Evolutionary conservation across 1,284 basidiomycete species (phyloP).

Genomic region (Coniferiporia weirii): DNA sequence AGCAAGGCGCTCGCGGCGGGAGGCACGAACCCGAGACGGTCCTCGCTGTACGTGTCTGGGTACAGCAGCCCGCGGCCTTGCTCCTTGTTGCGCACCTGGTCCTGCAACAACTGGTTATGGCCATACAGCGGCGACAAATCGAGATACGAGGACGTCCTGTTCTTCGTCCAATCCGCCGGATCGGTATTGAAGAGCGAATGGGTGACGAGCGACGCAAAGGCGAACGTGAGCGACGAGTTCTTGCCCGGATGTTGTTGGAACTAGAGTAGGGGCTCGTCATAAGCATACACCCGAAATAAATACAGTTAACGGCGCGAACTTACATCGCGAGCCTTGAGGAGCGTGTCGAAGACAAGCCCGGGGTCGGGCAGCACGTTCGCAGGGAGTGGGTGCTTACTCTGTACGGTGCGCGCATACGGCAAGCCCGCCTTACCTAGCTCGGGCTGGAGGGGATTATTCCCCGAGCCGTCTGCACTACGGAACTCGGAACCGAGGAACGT

Average conservation of each 20-base stretch:
- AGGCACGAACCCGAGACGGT: constrained; percentile 42
- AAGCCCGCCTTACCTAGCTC: constrained; percentile 39
- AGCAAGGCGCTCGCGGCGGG: constrained; percentile 31
- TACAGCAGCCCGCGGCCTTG: constrained; percentile 38
- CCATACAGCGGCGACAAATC: constrained; percentile 40
- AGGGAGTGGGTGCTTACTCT: constrained; percentile 25
- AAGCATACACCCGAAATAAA: no score
- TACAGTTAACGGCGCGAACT: constrained; percentile 8
- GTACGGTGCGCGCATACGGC: constrained; percentile 44
- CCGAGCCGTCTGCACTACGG: constrained; percentile 38
- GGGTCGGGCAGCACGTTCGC: constrained; percentile 41
- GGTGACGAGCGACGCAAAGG: constrained; percentile 42
- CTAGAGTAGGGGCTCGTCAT: not conserved
- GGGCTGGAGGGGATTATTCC: constrained; percentile 37
- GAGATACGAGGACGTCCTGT: constrained; percentile 54
- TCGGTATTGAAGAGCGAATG: constrained; percentile 43
- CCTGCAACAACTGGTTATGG: constrained; percentile 27
- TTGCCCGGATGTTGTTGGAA: constrained; percentile 38
- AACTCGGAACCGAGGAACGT: constrained; percentile 34
- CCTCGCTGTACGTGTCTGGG: constrained; percentile 41
- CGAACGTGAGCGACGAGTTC: constrained; percentile 45
- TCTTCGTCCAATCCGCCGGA: constrained; percentile 36
- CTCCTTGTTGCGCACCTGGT: constrained; percentile 36
- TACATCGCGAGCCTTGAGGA: constrained; percentile 36
- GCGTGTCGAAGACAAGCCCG: constrained; percentile 43